Conservation (phyloP, 306 rosid genomes). For the Ammopiptanthus mongolicus region DNA sequence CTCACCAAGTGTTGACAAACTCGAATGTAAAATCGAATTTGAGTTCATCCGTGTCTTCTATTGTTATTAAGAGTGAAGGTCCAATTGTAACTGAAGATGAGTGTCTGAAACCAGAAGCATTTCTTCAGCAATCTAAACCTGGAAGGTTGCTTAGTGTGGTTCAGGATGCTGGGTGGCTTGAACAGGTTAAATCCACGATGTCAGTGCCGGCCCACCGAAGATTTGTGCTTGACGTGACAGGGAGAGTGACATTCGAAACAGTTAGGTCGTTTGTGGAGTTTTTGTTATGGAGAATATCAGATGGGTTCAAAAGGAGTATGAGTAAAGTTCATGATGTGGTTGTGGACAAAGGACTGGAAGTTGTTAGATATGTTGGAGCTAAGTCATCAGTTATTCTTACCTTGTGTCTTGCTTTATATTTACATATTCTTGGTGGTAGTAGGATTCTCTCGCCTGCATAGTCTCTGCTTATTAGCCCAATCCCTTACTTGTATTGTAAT, state of each 20-base stretch:
- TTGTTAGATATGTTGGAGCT: conserved; percentile 64
- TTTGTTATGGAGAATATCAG: conserved; percentile 53
- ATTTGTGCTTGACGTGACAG: conserved; percentile 77
- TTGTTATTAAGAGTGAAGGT: conserved; percentile 29
- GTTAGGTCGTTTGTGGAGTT: conserved; percentile 63
- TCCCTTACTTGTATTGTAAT: conserved; percentile 14
- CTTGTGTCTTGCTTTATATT: conserved; percentile 71
- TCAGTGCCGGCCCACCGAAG: conserved; percentile 68
- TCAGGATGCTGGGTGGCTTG: conserved; percentile 54
- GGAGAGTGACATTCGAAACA: conserved; percentile 79
- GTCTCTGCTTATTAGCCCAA: conserved; percentile 15
- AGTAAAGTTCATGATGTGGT: conserved; percentile 53
- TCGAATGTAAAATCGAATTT: conserved; percentile 22
- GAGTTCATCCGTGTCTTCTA: background rate
- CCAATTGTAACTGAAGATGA: conserved; percentile 11
- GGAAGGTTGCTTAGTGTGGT: conserved; percentile 20
- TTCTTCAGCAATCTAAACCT: conserved; percentile 24
- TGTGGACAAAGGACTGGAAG: conserved; percentile 60
- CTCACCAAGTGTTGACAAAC: conserved; percentile 71
- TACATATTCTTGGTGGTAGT: conserved; percentile 60
- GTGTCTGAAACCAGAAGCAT: conserved; percentile 29
- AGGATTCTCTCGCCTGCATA: conserved; percentile 63
- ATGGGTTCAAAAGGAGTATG: conserved; percentile 54
- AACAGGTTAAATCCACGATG: conserved; percentile 63
- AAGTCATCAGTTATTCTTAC: conserved; percentile 81